These are phyloP conservation scores for Ophiostoma montium DNA, from an alignment of 2,329 filamentous ascomycete species.

Conservation along the genomic window DNA sequence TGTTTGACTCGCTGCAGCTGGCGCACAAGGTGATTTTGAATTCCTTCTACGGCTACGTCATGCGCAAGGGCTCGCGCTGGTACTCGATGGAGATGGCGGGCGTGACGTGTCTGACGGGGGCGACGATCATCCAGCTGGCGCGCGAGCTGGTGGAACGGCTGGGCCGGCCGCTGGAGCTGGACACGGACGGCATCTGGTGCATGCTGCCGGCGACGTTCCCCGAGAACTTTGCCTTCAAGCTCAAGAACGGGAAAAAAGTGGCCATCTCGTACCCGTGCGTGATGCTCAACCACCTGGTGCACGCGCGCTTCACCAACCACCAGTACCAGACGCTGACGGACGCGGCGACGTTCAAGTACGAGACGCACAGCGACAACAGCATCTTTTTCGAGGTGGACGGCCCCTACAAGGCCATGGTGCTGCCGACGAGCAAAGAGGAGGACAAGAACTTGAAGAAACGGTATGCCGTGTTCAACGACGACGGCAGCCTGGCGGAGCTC, in stretches of 20 bases:
- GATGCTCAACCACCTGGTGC: conserved; percentile 96
- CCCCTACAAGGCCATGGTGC: conserved; percentile 91
- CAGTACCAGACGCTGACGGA: conserved; percentile 90
- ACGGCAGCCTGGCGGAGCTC: conserved; percentile 84
- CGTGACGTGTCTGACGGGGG: conserved; percentile 91
- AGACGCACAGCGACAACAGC: conserved; percentile 95
- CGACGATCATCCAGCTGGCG: conserved; percentile 93
- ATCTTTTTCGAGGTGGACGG: conserved; percentile 99
- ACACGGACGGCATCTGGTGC: conserved; percentile 99
- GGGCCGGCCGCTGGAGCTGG: conserved; percentile 80
- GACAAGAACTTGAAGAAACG: conserved; percentile 99
- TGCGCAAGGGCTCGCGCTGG: conserved; percentile 97
- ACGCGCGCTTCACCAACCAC: conserved; percentile 88
- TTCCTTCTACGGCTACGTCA: conserved; percentile 98
- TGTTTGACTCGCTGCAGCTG: conserved; percentile 90
- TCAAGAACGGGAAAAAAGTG: conserved; percentile 92
- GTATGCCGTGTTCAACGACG: conserved; percentile 97
- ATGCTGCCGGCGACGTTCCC: conserved; percentile 94
- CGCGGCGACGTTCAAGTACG: conserved; percentile 68
- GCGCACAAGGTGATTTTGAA: conserved; percentile 99
- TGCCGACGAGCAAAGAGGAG: conserved; percentile 95
- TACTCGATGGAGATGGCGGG: conserved; percentile 99
- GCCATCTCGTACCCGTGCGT: conserved; percentile 96
- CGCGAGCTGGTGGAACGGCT: conserved; percentile 86
- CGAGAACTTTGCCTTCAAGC: conserved; percentile 86